A percentile compares a stretch with the other conserved stretches of the same genome.
phyloP scores from a whole-genome alignment of 139 green algal species.

The Tetraselmis chui region DNA sequence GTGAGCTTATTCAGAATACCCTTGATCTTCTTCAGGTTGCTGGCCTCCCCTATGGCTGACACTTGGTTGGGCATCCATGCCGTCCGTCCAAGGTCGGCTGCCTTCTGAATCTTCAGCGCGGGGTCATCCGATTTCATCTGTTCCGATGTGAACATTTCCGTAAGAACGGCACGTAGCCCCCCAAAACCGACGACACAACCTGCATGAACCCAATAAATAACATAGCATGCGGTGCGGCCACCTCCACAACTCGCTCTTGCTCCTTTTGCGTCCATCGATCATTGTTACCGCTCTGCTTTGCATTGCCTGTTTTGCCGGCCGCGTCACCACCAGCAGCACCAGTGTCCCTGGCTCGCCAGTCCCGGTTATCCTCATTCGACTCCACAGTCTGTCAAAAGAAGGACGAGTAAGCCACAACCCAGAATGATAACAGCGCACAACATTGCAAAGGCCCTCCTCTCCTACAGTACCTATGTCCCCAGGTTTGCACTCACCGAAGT shows the following conservation, averaged over 20 bases:
- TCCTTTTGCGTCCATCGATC: background rate
- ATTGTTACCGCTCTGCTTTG: background rate
- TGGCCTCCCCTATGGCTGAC: background rate
- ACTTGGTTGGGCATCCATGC: constrained; percentile 51
- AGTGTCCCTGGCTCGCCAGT: background rate
- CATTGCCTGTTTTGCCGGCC: background rate
- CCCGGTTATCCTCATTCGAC: background rate
- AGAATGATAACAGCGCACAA: too few species aligned
- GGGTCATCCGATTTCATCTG: constrained; percentile 40
- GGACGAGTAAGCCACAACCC: too few species aligned
- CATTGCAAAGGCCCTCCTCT: too few species aligned
- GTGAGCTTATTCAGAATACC: constrained; percentile 99
- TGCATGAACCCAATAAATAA: too few species aligned
- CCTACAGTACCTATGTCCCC: too few species aligned
- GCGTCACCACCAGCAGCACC: background rate
- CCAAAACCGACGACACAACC: too few species aligned
- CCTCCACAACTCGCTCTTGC: background rate
- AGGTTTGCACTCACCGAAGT: too few species aligned
- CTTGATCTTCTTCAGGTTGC: constrained; percentile 75
- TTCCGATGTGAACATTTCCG: background rate
- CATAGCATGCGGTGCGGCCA: background rate
- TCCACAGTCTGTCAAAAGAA: too few species aligned
- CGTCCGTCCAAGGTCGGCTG: constrained; percentile 58
- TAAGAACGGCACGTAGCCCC: too few species aligned
- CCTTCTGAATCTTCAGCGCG: constrained; percentile 49